These are phyloP conservation scores for Metschnikowia cerradonensis DNA, from an alignment of 805 yeast genomes.

Conservation along the genomic window DNA sequence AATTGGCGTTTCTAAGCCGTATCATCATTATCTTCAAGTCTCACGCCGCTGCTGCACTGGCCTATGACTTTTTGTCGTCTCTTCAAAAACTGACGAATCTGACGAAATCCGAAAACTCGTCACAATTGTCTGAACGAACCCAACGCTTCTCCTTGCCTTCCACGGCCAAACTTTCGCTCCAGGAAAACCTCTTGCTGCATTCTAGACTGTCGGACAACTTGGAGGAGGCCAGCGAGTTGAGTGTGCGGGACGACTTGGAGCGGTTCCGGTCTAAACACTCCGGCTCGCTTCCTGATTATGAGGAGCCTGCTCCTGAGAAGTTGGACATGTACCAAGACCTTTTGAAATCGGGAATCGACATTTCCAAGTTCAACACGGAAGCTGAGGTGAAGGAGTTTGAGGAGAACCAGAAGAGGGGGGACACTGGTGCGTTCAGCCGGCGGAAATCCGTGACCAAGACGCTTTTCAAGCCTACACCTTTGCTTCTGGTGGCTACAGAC, in stretches of 20 bases:
- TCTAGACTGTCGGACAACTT: conserved; percentile 28
- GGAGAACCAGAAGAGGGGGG: neutral
- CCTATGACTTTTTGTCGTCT: conserved; percentile 20
- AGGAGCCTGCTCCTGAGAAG: conserved; percentile 35
- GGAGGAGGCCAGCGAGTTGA: conserved; percentile 18
- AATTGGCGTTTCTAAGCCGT: conserved; percentile 34
- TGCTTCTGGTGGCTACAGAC: conserved; percentile 22
- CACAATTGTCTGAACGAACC: no score
- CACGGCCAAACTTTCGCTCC: conserved; percentile 29
- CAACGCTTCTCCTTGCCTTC: conserved; percentile 11
- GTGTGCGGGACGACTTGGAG: conserved; percentile 20
- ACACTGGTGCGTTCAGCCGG: conserved; percentile 13
- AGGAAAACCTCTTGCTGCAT: conserved; percentile 35
- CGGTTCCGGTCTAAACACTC: conserved; percentile 23
- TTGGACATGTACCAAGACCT: conserved; percentile 28
- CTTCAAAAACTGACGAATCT: conserved; percentile 3
- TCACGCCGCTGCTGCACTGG: conserved; percentile 24
- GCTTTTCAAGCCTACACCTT: conserved; percentile 33
- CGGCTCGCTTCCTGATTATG: conserved; percentile 15
- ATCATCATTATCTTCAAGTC: conserved; percentile 35
- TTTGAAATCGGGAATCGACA: conserved; percentile 30
- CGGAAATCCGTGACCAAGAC: conserved; percentile 33
- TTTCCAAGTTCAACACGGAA: conserved; percentile 21
- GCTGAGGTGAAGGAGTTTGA: conserved; percentile 22
- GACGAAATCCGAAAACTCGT: no score